Evolutionary conservation across 495 filamentous ascomycete species (phyloP), one percentile per base, ranked within the genome.

Genomic region (Tuber borchii): DNA sequence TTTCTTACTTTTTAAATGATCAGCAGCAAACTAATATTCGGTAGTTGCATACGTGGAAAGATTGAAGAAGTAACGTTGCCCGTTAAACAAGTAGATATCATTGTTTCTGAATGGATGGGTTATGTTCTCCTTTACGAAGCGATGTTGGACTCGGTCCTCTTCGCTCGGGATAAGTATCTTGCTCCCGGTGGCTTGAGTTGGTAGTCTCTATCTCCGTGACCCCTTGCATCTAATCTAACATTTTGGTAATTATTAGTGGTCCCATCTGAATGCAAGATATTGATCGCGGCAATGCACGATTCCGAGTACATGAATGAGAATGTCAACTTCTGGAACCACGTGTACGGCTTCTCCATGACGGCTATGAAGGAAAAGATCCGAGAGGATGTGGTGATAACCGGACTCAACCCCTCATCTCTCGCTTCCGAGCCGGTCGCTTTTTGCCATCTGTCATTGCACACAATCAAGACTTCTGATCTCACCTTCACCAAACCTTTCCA

Each of bases 71-170:
- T 97, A 56, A 87, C 88, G 46, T 80, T 96, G 72, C 93, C 93
- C 1, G 91, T 93, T 77, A 87, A 89, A 74, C 87, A 95, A 83
- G 94, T 97, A 70, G 94, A 97, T 80, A 94, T 97, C 83, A 97
- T 97, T 79, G 90, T 97, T 74, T 97, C 93, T 2, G 94, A 97
- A 83, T 97, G 94, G 94, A 97, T 97, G 94, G 94, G 94, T 7
- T 97, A 97, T 83, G 91, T 92, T 83, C 87, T 97, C 7, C 88
- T 97, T 12, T 97, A 95, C 83, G 94, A 97, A 87, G 91, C 90
- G 79, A 97, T 97, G 94, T 88, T 97, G 77, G 93, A 97, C 84
- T 96, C 93, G 16, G 94, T 97, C 45, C 86, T 97, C 71, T 93
- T 91, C 76, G 94, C 94, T 37, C 87, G 94, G 69, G 94, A 97